Base-by-base conservation (phyloP, 768 basidiomycete species). In the Panaeolus papilionaceus region DNA sequence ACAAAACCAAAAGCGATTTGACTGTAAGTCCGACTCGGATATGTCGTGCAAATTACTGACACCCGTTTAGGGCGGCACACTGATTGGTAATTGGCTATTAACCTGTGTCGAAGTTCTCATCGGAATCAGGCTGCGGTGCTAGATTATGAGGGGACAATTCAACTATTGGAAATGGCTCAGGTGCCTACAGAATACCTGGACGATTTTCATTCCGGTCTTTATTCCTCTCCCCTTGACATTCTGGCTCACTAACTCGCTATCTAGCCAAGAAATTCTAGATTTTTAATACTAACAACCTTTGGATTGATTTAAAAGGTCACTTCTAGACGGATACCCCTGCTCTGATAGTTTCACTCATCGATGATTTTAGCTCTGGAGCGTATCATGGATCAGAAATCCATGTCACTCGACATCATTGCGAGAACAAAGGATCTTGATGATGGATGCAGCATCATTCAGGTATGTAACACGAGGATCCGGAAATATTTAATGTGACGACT, bases 381-480 rank as follows among this genome's bases (percentile, higher is more conserved):
- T 64, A 85, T 96, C 73, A 94, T 97, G 92, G 92, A 93, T 70
- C 85, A 80, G 40, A 93, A 95, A 72, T 87, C 86, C 64, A 89
- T 98, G 85, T 93, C 94, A 77, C 86, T 98, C 61, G 96, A 98
- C 75, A 96, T 98, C 80, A 97, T 97, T 81, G 89, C 95, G 80
- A 96, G 96, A 82, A 89, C 89, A 71, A 94, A 96, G 86, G 86
- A 85, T 67, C 92, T 89, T 37, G 95, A 97, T 72, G 89, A 92
- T 68, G 96, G 95, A 14, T 87, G 90, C 70, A 84, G 94, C 39
- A 91, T 98, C 75, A 88, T 98, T 72, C 54, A 58, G 54, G 54
- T 58, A 58, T 33, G 33, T 33, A 58, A 14, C 9, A 16, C 54
- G 33, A 16, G 33, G 10, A 58, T 28, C 28, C 54, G 4, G 16